Conservation (phyloP, 2,329 filamentous ascomycete species). For the Cercospora zeina region DNA sequence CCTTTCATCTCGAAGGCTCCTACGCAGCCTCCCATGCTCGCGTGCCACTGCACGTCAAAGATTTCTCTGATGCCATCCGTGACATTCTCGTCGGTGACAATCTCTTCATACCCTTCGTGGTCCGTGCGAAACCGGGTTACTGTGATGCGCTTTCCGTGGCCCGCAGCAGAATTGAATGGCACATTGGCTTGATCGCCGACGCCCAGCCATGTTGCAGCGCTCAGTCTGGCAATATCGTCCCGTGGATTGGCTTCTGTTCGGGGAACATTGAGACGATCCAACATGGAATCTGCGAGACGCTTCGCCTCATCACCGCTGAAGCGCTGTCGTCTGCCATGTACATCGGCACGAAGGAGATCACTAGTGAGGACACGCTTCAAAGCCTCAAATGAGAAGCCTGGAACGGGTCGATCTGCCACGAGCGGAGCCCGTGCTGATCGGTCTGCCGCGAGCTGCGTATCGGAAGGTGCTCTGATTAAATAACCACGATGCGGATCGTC, state of each 20-base stretch:
- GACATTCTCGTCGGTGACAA: constrained; percentile 42
- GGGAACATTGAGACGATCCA: constrained; percentile 43
- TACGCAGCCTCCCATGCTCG: constrained; percentile 45
- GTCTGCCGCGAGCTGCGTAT: constrained; percentile 3
- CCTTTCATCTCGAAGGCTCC: constrained; percentile 49
- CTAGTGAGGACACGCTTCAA: constrained; percentile 50
- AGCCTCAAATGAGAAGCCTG: constrained; percentile 43
- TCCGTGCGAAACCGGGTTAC: constrained; percentile 46
- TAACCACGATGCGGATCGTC: constrained; percentile 26
- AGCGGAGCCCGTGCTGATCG: neutral
- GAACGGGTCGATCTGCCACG: neutral
- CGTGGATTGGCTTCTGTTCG: constrained; percentile 37
- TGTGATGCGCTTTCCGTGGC: constrained; percentile 42
- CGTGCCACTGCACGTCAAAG: constrained; percentile 49
- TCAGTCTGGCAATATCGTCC: constrained; percentile 43
- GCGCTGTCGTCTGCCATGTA: constrained; percentile 43
- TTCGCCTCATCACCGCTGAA: constrained; percentile 51
- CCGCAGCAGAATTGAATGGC: constrained; percentile 41
- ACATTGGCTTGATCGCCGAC: constrained; percentile 39
- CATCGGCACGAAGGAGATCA: constrained; percentile 50
- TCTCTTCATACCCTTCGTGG: constrained; percentile 39
- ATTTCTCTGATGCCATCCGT: constrained; percentile 46
- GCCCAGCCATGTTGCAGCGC: constrained; percentile 48
- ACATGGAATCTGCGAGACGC: constrained; percentile 48
- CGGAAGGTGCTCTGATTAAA: neutral